Percentiles rank a stretch among this genome's conserved stretches.
Evolutionary conservation across 495 filamentous ascomycete species (phyloP).

Genomic region (Aspergillus mulundensis): DNA sequence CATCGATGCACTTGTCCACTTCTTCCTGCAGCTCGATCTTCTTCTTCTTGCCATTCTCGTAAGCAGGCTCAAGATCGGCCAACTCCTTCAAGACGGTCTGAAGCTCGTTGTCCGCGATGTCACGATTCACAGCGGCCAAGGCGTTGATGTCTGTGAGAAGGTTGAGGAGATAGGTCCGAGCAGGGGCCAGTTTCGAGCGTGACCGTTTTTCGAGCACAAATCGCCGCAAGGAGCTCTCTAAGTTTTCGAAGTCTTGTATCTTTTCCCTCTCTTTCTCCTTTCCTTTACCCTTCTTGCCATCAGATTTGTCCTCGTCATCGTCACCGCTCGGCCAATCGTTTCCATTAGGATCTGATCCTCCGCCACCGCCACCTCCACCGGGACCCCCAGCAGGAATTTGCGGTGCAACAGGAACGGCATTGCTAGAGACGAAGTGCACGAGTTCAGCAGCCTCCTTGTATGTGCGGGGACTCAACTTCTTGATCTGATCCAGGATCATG

Average conservation of each 20-base stretch:
- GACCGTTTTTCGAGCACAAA: constrained; percentile 97
- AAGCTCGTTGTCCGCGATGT: constrained; percentile 80
- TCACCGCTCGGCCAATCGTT: constrained; percentile 24
- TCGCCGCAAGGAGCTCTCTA: constrained; percentile 82
- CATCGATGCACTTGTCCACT: constrained; percentile 77
- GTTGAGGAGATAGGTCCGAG: constrained; percentile 94
- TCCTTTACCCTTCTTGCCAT: constrained; percentile 61
- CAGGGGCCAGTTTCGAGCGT: constrained; percentile 90
- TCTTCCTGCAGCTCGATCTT: constrained; percentile 76
- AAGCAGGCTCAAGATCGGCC: constrained; percentile 75
- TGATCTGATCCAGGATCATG: constrained; percentile 87
- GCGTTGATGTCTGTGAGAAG: constrained; percentile 79
- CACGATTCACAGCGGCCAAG: constrained; percentile 80
- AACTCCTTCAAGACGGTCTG: constrained; percentile 79
- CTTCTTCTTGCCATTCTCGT: constrained; percentile 78
- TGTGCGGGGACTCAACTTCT: constrained; percentile 77
- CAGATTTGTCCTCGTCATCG: constrained; percentile 47
- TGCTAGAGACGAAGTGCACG: constrained; percentile 96
- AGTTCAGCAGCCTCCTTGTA: constrained; percentile 89
- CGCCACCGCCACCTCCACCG: constrained; percentile 54
- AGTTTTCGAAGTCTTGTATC: constrained; percentile 77
- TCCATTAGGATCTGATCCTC: constrained; percentile 39
- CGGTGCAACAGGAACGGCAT: constrained; percentile 75
- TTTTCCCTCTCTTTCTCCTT: constrained; percentile 90
- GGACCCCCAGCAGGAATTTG: constrained; percentile 45